Evolutionary conservation across 1,284 basidiomycete species (phyloP), one percentile per base, ranked within the genome.

Genomic region (Cryptococcus maquisensis): DNA sequence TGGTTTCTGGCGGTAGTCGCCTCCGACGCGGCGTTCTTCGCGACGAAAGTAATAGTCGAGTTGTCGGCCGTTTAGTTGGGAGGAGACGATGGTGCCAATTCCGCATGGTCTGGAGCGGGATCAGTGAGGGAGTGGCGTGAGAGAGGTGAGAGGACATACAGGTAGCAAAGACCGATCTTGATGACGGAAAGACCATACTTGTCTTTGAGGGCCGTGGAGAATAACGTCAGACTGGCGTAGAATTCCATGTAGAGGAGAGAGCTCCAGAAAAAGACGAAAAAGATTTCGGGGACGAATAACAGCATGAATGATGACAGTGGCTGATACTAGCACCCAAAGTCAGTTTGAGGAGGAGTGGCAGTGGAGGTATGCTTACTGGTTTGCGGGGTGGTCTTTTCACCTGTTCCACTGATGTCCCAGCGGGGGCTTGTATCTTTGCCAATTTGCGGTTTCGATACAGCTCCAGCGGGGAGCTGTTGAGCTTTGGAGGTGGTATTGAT

Each of bases 101-200:
- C 75, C 75, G 35, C 61, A 63, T 16, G 74, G 72, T 15, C 72
- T 74, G 54, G 5, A 13, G 28, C 40, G 9, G 26, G 23, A 44
- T 51, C 36, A 38, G 15, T 13, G 32, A 18, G 16, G 28, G 2
- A 23, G 32, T 24, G 38, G 20, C 38, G 9, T 26, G 20, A 45
- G 21, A 1, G 21, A 16, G 7, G 45, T 37, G 21, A 13, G 38
- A n/a, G 28, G 8, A 59, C 66, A 53, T 50, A 73, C 72, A 77
- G 61, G 54, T 77, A 77, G 54, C 70, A 73, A 3, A 75, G 59
- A 36, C 75, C 75, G 40, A 77, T 77, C 51, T 69, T 51, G n/a
- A 74, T 60, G 47, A 73, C 70, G 50, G 64, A 61, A 10, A 74
- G 64, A 15, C 56, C 48, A 50, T 77, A 77, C 26, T 50, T 57